These are phyloP conservation scores for Bombardia bombarda DNA, from an alignment of 495 filamentous ascomycete species.

Conservation along the genomic window DNA sequence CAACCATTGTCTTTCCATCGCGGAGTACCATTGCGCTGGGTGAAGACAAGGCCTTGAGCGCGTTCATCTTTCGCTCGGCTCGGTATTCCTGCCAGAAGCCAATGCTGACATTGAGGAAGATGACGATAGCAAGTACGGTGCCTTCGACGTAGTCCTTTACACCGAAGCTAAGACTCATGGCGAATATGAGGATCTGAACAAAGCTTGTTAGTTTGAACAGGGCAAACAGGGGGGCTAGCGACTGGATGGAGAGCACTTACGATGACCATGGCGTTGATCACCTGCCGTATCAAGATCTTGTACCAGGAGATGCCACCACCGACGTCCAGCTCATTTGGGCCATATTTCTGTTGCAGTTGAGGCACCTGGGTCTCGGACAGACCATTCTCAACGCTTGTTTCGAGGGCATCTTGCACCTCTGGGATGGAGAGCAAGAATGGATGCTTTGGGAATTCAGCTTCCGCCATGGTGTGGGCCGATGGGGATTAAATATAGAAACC, in stretches of 20 bases:
- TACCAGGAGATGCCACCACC: slow-evolving; percentile 54
- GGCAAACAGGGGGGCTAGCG: background rate
- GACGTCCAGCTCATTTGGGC: slow-evolving; percentile 55
- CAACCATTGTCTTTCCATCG: slow-evolving; percentile 53
- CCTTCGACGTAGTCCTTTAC: slow-evolving; percentile 78
- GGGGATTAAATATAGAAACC: too few relatives aligned
- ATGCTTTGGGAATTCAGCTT: slow-evolving; percentile 32
- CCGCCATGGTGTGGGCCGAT: too few relatives aligned
- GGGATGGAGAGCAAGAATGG: slow-evolving; percentile 44
- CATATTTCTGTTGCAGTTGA: slow-evolving; percentile 43
- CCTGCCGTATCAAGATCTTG: slow-evolving; percentile 56
- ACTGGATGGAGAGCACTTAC: slow-evolving; percentile 25
- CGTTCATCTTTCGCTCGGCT: slow-evolving; percentile 82
- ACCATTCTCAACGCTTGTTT: slow-evolving; percentile 52
- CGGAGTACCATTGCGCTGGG: slow-evolving; percentile 72
- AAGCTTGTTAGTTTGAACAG: background rate
- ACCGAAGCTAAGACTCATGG: slow-evolving; percentile 76
- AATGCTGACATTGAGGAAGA: slow-evolving; percentile 70
- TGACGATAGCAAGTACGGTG: slow-evolving; percentile 73
- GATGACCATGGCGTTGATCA: slow-evolving; percentile 62
- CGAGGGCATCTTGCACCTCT: slow-evolving; percentile 44
- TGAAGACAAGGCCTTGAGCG: slow-evolving; percentile 66
- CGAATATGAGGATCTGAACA: slow-evolving; percentile 65
- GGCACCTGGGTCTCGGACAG: slow-evolving; percentile 42
- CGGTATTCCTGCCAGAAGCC: slow-evolving; percentile 77